Evolutionary conservation across 805 yeast genomes (phyloP), one percentile per base, ranked within the genome.

Genomic region (Saccharomycopsis babjevae): DNA sequence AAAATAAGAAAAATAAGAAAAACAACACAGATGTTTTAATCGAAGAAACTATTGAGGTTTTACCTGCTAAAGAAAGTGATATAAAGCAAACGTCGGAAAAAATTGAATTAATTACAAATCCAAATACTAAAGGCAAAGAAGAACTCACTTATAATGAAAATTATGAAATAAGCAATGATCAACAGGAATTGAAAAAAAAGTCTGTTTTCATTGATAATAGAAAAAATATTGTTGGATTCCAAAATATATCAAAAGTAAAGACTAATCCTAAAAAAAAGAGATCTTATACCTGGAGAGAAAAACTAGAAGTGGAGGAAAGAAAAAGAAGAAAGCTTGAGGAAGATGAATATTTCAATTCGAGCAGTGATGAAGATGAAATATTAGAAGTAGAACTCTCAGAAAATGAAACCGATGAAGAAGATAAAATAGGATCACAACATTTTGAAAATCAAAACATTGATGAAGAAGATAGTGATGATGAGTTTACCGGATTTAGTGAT

Each of bases 211-310:
- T 88, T 15, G 97, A 89, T 70, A 78, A 84, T 68, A 76, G 96
- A 65, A 91, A 93, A 0, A 72, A 79, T 1, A 79, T 79, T 60
- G 93, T 96, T 1, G 88, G 86, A 1, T 88, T 88, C 67, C 71
- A 76, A 4, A 79, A 83, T 68, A 73, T 83, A 2, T 77, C 79
- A 42, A 81, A 80, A 58, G 77, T 82, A 7, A 10, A 11, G 3
- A 46, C 11, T 18, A 75, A 72, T 63, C 77, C 74, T 63, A 64
- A 73, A 1, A 64, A 68, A 32, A 83, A 79, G 70, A 82, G 79
- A 65, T 81, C 80, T 64, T 89, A 88, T 68, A 87, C 85, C 52
- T 91, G 97, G 97, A 82, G 85, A 68, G 77, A 79, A 46, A 76
- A 74, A 63, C 69, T 85, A 5, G 86, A 79, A 60, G 68, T 68